Percentiles rank a stretch among this genome's conserved stretches.
Evolutionary conservation across 2,329 filamentous ascomycete genomes (phyloP).

Genomic region (Aspergillus pseudoglaucus): DNA sequence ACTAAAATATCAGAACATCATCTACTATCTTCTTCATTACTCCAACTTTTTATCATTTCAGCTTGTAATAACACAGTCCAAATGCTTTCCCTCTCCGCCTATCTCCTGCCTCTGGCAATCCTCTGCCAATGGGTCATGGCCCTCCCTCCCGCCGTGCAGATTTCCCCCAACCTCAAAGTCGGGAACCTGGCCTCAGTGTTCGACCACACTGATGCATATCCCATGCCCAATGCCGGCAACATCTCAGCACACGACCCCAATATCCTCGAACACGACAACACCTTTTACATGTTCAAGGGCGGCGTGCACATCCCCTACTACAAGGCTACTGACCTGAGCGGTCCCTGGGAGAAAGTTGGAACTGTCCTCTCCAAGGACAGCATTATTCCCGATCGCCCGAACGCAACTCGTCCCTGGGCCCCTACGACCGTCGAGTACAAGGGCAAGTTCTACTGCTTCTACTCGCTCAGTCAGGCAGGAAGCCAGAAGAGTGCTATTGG

Average conservation of each 20-base stretch:
- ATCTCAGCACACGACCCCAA: conserved; percentile 22
- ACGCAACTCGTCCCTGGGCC: conserved; percentile 22
- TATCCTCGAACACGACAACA: conserved; percentile 15
- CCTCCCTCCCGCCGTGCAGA: background rate
- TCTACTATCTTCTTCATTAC: background rate
- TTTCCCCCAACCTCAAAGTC: background rate
- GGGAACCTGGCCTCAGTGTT: background rate
- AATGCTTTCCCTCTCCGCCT: background rate
- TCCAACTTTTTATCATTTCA: background rate
- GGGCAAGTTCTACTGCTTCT: conserved; percentile 26
- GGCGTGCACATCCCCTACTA: conserved; percentile 15
- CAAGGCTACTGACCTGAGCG: conserved; percentile 16
- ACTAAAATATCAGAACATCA: background rate
- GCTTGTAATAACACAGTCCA: background rate
- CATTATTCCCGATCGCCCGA: conserved; percentile 16
- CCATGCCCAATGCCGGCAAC: conserved; percentile 15
- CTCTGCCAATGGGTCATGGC: background rate
- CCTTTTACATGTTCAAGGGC: conserved; percentile 25
- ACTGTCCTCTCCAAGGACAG: conserved; percentile 18
- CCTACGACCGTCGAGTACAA: conserved; percentile 20
- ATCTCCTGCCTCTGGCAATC: background rate
- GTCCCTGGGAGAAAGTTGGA: conserved; percentile 23
- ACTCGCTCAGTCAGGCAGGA: conserved; percentile 18
- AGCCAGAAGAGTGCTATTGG: conserved; percentile 25
- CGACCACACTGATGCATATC: conserved; percentile 1